phyloP scores from a whole-genome alignment of 23 red algal genomes.

The Gracilariopsis chorda region DNA sequence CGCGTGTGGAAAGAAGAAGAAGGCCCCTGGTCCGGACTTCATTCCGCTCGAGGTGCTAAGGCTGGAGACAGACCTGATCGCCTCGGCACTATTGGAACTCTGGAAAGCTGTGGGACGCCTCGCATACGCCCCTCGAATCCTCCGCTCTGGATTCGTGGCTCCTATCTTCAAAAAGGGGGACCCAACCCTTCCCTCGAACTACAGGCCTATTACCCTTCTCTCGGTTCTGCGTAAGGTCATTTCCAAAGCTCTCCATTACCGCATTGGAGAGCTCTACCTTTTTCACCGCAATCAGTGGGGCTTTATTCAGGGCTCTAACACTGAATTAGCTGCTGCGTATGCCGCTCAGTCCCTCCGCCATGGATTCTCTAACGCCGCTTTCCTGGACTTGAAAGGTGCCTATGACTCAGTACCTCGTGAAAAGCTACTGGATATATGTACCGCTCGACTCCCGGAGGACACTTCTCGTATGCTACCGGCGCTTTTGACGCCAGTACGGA shows the following conservation, averaged over 20 bases:
- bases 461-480: neutral
- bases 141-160: neutral
- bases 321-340: neutral
- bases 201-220: neutral
- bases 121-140: neutral
- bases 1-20: neutral
- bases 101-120: neutral
- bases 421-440: neutral
- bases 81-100: neutral
- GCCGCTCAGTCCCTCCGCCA: neutral
- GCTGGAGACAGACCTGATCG: neutral
- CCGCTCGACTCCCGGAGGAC: neutral
- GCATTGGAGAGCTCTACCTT: neutral
- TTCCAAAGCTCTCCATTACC: neutral
- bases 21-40: conserved; percentile 15
- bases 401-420: conserved; percentile 6
- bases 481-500: neutral
- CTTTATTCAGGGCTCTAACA: conserved; percentile 1
- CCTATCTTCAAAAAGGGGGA: neutral
- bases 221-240: neutral
- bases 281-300: neutral
- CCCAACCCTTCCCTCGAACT: neutral
- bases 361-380: neutral
- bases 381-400: neutral
- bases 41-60: neutral